These are phyloP conservation scores for Cardiospermum halicacabum DNA, from an alignment of 345 rosid genomes.

Conservation along the genomic window DNA sequence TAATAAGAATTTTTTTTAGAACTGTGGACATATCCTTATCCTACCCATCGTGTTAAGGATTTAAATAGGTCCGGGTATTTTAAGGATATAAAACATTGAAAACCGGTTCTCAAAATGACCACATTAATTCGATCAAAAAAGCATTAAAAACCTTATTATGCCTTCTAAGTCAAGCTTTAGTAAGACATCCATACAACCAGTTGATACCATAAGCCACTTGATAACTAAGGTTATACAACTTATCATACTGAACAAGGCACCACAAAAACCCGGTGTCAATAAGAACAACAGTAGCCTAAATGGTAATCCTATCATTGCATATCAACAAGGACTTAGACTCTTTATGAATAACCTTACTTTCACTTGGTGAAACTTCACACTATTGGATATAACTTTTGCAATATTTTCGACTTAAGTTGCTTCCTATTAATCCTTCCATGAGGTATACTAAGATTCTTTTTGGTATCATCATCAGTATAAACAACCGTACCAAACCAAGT, in stretches of 20 bases:
- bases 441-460: slow-evolving; percentile 51
- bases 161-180: slow-evolving; percentile 54
- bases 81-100: too few relatives aligned
- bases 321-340: slow-evolving; percentile 44
- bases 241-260: slow-evolving; percentile 39
- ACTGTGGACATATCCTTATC: too few relatives aligned
- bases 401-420: slow-evolving; percentile 36
- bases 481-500: slow-evolving; percentile 57
- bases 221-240: slow-evolving; percentile 54
- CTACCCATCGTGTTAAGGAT: too few relatives aligned
- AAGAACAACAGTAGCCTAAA: slow-evolving; percentile 51
- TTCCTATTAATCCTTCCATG: slow-evolving; percentile 52
- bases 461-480: slow-evolving; percentile 33
- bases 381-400: slow-evolving; percentile 43
- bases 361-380: slow-evolving; percentile 52
- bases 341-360: slow-evolving; percentile 47
- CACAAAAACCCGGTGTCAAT: slow-evolving; percentile 62
- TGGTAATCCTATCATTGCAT: slow-evolving; percentile 51
- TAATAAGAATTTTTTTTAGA: too few relatives aligned
- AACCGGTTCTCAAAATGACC: too few relatives aligned
- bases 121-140: too few relatives aligned
- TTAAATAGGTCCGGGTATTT: too few relatives aligned
- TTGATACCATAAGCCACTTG: slow-evolving; percentile 69
- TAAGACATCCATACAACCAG: slow-evolving; percentile 71
- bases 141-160: slow-evolving; percentile 56